Conservation (phyloP, 1,284 basidiomycete genomes). For the Agaricales sp. region DNA sequence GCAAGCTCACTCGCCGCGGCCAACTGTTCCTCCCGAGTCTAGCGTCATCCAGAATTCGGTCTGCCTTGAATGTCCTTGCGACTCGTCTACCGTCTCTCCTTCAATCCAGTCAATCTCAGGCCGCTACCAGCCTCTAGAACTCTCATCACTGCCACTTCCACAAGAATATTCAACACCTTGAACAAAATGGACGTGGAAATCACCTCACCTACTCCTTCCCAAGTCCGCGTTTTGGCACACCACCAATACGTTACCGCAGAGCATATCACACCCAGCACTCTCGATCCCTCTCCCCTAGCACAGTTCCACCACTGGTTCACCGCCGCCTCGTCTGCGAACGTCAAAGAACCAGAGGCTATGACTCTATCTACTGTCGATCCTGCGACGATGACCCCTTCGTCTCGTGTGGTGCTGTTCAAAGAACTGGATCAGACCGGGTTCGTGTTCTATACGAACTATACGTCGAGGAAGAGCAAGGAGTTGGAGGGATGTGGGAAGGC, state of each 20-base stretch:
- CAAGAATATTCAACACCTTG: no score
- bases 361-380: slow-evolving; percentile 64
- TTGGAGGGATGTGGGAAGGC: slow-evolving; percentile 70
- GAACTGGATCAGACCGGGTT: slow-evolving; percentile 81
- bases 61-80: no score
- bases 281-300: slow-evolving; percentile 60
- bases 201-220: slow-evolving; percentile 27
- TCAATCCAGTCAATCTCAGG: no score
- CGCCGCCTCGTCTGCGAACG: slow-evolving; percentile 36
- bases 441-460: slow-evolving; percentile 96
- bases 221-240: slow-evolving; percentile 61
- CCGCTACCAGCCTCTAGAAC: no score
- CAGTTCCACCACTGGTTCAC: slow-evolving; percentile 85
- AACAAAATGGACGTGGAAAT: slow-evolving; percentile 10
- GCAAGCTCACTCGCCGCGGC: no score
- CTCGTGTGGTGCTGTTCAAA: slow-evolving; percentile 88
- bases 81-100: no score
- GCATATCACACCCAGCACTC: slow-evolving; percentile 44
- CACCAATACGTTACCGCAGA: slow-evolving; percentile 65
- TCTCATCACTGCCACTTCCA: no score
- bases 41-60: no score
- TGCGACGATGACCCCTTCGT: slow-evolving; percentile 55
- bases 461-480: slow-evolving; percentile 84
- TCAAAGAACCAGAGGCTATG: slow-evolving; percentile 85
- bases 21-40: no score